Evolutionary conservation across 1,139 yeast species (phyloP), one percentile per base, ranked within the genome.

Genomic region (Sugiyamaella xylanicola): DNA sequence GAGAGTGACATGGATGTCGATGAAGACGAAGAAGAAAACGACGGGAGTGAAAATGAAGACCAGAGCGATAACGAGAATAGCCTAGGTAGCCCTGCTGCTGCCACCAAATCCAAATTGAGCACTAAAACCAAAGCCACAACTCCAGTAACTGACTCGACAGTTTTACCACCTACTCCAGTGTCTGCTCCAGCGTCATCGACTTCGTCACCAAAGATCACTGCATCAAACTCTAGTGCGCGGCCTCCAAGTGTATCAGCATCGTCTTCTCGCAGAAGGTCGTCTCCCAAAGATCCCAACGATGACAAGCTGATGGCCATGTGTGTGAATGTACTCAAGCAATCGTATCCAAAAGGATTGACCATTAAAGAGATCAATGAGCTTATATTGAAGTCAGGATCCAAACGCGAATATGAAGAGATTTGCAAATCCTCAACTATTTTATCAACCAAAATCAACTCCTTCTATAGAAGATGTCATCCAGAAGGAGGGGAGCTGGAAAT

Each of bases 361-460:
- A 68, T 68, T 47, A 66, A 65, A 49, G 71, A 69, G 39, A 61
- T 69, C 49, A 66, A 66, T 16, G 64, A 62, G 13, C 64, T 60
- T 20, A 61, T 68, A 21, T 27, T 46, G 20, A 40, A 37, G 25
- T 53, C 56, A 4, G 27, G 35, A n/a, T 17, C 50, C 9, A 46
- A 17, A 15, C 17, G 32, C 11, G 55, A 37, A 15, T 51, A 47
- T 37, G 48, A 46, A 25, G 55, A 47, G 2, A 46, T 59, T 48
- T 67, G 67, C 50, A 60, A 65, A 49, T 63, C 72, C 16, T 66
- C 71, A n/a, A 65, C 70, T 1, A 63, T 69, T 21, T 59, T 69
- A 36, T 68, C 73, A 17, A 68, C 73, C 3, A 69, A 69, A 54
- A 64, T 69, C 36, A 69, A 69, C 56, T 66, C 71, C 16, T 64